phyloP scores from a whole-genome alignment of 192 early-diverging fungal species.

The Rhizoclosmatium globosum region DNA sequence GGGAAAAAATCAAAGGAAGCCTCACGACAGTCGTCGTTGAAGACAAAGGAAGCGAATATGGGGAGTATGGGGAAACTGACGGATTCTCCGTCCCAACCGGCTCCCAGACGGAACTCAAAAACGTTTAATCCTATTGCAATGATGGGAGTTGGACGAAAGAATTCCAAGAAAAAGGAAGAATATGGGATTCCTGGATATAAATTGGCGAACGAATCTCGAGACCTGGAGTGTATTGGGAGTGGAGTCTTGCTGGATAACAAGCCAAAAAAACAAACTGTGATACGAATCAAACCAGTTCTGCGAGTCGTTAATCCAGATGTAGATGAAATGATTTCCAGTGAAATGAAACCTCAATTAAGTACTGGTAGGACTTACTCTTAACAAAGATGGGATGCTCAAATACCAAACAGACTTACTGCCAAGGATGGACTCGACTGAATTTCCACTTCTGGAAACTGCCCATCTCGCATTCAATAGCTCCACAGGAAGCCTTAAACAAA shows the following conservation, averaged over 20 bases:
- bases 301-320: background rate
- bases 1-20: background rate
- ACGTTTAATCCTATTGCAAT: background rate
- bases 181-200: background rate
- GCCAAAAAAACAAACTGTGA: background rate
- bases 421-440: background rate
- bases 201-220: background rate
- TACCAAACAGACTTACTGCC: background rate
- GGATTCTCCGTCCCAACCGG: background rate
- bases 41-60: background rate
- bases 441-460: background rate
- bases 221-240: background rate
- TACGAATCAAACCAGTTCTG: background rate
- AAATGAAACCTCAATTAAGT: too few relatives aligned
- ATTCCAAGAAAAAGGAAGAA: conserved; percentile 21
- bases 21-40: background rate
- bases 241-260: background rate
- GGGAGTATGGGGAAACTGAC: background rate
- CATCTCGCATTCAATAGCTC: background rate
- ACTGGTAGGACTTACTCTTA: background rate
- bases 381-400: background rate
- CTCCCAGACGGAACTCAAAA: background rate
- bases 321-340: background rate
- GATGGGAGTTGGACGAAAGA: background rate
- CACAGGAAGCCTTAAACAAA: conserved; percentile 12